Conservation (phyloP, 2,329 filamentous ascomycete genomes). For the Xylaria polymorpha region DNA sequence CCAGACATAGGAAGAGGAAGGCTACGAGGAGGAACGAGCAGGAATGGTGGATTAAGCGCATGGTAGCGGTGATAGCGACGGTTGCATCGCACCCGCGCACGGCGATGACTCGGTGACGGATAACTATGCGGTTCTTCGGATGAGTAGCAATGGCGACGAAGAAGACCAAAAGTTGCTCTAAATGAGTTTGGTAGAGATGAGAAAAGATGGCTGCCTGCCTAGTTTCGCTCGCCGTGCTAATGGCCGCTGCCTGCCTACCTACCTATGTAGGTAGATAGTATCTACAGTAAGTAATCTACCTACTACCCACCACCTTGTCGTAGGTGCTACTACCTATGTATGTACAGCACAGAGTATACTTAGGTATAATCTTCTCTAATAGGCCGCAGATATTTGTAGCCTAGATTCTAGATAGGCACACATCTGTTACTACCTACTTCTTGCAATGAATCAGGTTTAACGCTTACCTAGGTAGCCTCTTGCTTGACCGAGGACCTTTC, state of each 20-base stretch:
- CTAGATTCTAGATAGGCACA: too few relatives aligned
- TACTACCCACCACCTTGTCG: too few relatives aligned
- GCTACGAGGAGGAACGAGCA: conserved; percentile 16
- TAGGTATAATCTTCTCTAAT: too few relatives aligned
- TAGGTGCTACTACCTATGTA: too few relatives aligned
- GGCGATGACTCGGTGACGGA: not conserved
- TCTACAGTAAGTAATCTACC: too few relatives aligned
- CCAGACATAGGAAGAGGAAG: conserved; percentile 29
- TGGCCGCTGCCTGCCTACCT: not conserved
- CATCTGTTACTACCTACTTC: too few relatives aligned
- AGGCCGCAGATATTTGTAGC: too few relatives aligned
- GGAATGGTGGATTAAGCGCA: conserved; percentile 25
- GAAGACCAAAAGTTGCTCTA: not conserved
- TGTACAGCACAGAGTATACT: too few relatives aligned
- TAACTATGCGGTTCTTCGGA: not conserved
- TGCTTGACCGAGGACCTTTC: too few relatives aligned
- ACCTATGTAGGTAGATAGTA: too few relatives aligned
- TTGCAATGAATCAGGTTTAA: too few relatives aligned
- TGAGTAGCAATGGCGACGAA: not conserved
- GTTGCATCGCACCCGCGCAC: conserved; percentile 25
- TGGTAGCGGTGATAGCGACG: conserved; percentile 21
- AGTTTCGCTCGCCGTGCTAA: not conserved
- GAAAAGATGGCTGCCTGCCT: conserved; percentile 7
- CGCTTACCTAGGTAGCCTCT: too few relatives aligned
- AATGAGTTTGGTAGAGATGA: not conserved